A percentile compares a stretch with the other conserved stretches of the same genome.
Evolutionary conservation across 352 stramenopile genomes (phyloP).

Genomic region (Phytophthora syringae): DNA sequence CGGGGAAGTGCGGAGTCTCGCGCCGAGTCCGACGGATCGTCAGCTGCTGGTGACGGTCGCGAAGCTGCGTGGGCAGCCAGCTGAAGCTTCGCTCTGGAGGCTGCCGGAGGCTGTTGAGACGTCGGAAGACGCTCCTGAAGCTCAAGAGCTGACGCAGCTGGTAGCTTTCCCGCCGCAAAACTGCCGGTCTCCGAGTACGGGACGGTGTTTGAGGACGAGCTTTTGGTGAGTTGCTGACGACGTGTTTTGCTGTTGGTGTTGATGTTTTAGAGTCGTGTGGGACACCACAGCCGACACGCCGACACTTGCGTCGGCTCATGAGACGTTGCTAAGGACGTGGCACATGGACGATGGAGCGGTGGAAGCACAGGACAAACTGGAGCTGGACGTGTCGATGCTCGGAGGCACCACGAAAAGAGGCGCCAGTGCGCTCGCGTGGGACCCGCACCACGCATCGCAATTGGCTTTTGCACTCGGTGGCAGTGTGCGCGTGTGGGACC

Average conservation of each 20-base stretch:
- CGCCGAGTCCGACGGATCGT: slow-evolving; percentile 53
- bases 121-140: background rate
- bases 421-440: slow-evolving; percentile 62
- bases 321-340: slow-evolving; percentile 62
- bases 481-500: slow-evolving; percentile 80
- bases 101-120: slow-evolving; percentile 35
- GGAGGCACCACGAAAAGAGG: slow-evolving; percentile 38
- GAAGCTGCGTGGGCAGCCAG: slow-evolving; percentile 44
- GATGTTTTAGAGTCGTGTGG: slow-evolving; percentile 52
- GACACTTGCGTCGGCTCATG: slow-evolving; percentile 49
- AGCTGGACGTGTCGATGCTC: slow-evolving; percentile 60
- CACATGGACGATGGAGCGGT: slow-evolving; percentile 43
- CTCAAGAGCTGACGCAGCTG: slow-evolving; percentile 44
- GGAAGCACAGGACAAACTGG: slow-evolving; percentile 46
- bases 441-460: slow-evolving; percentile 81
- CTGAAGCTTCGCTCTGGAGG: slow-evolving; percentile 57
- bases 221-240: background rate
- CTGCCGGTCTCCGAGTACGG: slow-evolving; percentile 52
- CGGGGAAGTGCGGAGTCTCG: slow-evolving; percentile 56
- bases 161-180: slow-evolving; percentile 48
- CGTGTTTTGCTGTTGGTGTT: background rate
- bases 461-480: slow-evolving; percentile 70
- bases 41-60: slow-evolving; percentile 63
- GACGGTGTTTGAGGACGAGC: background rate
- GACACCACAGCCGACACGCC: slow-evolving; percentile 23